Percentiles rank a stretch among this genome's conserved stretches.
Evolutionary conservation across 768 basidiomycete species (phyloP).

Genomic region (Leucogyrophana mollusca): DNA sequence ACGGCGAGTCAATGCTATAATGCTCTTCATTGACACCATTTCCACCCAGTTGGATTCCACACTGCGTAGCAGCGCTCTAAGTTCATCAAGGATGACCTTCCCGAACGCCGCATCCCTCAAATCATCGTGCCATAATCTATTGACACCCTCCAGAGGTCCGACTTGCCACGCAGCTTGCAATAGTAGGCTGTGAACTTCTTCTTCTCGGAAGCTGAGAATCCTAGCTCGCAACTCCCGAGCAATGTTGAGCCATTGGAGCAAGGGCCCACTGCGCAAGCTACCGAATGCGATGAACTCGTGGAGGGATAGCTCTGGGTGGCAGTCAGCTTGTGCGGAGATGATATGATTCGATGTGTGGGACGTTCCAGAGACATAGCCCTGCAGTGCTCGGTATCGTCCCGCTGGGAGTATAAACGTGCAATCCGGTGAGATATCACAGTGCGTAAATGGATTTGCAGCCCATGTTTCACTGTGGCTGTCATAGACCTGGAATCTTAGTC

Average conservation of each 20-base stretch:
- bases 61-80: slow-evolving; percentile 32
- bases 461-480: slow-evolving; percentile 22
- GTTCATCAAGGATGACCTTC: slow-evolving; percentile 32
- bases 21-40: slow-evolving; percentile 28
- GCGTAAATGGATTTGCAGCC: slow-evolving; percentile 12
- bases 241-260: slow-evolving; percentile 52
- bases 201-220: slow-evolving; percentile 35
- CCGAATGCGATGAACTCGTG: slow-evolving; percentile 49
- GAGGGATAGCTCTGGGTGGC: slow-evolving; percentile 37
- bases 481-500: slow-evolving; percentile 29
- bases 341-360: slow-evolving; percentile 43
- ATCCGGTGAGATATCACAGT: slow-evolving; percentile 10
- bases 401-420: slow-evolving; percentile 34
- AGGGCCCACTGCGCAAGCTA: slow-evolving; percentile 41
- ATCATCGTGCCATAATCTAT: slow-evolving; percentile 41
- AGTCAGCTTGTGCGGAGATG: slow-evolving; percentile 40
- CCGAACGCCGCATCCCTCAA: slow-evolving; percentile 33
- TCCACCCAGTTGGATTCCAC: slow-evolving; percentile 43
- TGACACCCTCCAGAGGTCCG: slow-evolving; percentile 24
- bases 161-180: slow-evolving; percentile 45
- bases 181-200: slow-evolving; percentile 41
- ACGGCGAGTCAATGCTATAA: slow-evolving; percentile 34
- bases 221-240: slow-evolving; percentile 41
- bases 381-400: slow-evolving; percentile 34
- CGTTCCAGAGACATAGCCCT: slow-evolving; percentile 34